Percentiles rank a stretch among this genome's conserved stretches.
These are phyloP conservation scores for Exsudoporus floridanus DNA, from an alignment of 1,284 basidiomycete genomes.

Conservation along the genomic window DNA sequence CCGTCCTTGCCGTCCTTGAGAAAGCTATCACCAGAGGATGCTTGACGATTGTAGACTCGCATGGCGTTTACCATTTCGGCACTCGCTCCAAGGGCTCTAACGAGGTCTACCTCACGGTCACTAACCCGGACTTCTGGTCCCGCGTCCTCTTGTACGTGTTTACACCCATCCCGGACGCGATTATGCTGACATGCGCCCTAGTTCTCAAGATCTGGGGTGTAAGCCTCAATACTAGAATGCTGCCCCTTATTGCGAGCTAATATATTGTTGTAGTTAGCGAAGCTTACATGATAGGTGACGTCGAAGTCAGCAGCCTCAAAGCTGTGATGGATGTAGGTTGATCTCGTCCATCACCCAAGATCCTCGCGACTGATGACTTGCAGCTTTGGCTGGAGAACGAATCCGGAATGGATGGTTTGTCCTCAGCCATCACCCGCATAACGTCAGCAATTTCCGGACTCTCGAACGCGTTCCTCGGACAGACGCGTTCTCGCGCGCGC, in stretches of 20 bases:
- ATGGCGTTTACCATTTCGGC: slow-evolving; percentile 59
- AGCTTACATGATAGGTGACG: slow-evolving; percentile 83
- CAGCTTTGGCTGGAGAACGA: slow-evolving; percentile 86
- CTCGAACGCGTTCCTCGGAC: slow-evolving; percentile 80
- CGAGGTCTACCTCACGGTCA: slow-evolving; percentile 63
- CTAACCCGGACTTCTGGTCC: slow-evolving; percentile 78
- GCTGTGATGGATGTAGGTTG: slow-evolving; percentile 72
- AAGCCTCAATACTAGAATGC: slow-evolving; percentile 30
- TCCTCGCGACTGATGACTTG: slow-evolving; percentile 15
- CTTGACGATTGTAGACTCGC: slow-evolving; percentile 62
- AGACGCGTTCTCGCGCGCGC: slow-evolving; percentile 73
- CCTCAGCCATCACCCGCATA: slow-evolving; percentile 63
- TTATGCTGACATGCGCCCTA: slow-evolving; percentile 29
- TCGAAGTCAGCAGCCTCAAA: slow-evolving; percentile 72
- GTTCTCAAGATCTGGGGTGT: slow-evolving; percentile 75
- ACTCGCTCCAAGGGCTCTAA: slow-evolving; percentile 50
- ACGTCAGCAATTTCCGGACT: slow-evolving; percentile 68
- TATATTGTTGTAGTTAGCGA: slow-evolving; percentile 66
- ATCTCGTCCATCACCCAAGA: slow-evolving; percentile 10
- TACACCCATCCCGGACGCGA: background rate
- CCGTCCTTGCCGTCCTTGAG: slow-evolving; percentile 59
- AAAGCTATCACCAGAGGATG: slow-evolving; percentile 58
- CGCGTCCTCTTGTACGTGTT: slow-evolving; percentile 62
- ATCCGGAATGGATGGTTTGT: slow-evolving; percentile 62
- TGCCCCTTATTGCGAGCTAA: slow-evolving; percentile 15